Base-by-base conservation (phyloP, 192 early-diverging fungal genomes). In the Entomortierella parvispora region DNA sequence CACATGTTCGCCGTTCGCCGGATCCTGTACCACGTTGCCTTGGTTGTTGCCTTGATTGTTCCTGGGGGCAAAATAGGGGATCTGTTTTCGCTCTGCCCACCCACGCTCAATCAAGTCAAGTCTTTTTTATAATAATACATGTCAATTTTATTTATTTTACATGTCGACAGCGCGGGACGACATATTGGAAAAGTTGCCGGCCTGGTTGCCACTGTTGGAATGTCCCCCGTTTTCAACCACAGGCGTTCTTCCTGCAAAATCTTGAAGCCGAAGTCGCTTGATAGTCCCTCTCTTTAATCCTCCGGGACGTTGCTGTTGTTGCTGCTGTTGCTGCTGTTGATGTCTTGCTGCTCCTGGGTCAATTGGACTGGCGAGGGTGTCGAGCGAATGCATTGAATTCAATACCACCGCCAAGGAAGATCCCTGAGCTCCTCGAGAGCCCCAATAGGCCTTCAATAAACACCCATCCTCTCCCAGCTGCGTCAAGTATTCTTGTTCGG, bases 241-340 rank as follows among this genome's bases (percentile, higher is more conserved):
- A 18, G 72, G 72, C n/a, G 72, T 76, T 28, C 72, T 49, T 57
- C 72, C 72, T 7, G 72, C 65, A 58, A 68, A 76, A 28, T 76
- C 72, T 28, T 76, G 72, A 0, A 76, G 33, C 12, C 72, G 58
- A 44, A 44, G 65, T 20, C 72, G 52, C 43, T 76, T 76, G n/a
- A 56, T 2, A 29, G 20, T 29, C 9, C 10, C 22, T 32, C 22
- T 29, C 10, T 40, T 5, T 40, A 32, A 10, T 1, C 31, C 34
- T 11, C 31, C 34, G 51, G 1, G 49, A 23, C 28, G 58, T 25
- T 9, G 29, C 50, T 23, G 29, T 56, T 33, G 56, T 17, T 20
- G 53, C 25, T 54, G 29, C 58, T 7, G 46, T 46, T 31, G 12
- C 48, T 34, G 57, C 29, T 15, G 50, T 23, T 11, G 29, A 32